Conservation (phyloP, 441 rosid genomes). For the Euphorbia schlechtendalii region DNA sequence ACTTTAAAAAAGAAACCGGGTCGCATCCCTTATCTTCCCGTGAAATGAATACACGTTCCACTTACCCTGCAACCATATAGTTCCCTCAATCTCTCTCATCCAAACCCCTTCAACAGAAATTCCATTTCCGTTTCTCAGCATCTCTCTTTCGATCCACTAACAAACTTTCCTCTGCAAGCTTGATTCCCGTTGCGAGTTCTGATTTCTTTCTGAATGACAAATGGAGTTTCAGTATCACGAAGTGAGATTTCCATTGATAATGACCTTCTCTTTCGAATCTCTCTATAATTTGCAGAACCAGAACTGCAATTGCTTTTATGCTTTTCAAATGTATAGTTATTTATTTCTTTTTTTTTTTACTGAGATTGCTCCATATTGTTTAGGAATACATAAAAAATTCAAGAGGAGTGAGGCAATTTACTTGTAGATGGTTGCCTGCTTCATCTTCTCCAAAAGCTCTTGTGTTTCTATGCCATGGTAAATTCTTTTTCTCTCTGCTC, state of each 20-base stretch:
- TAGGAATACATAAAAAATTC: slow-evolving; percentile 68
- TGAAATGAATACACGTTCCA: background rate
- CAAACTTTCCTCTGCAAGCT: no score
- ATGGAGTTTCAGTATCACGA: slow-evolving; percentile 39
- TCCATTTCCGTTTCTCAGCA: no score
- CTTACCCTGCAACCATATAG: no score
- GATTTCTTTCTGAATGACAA: background rate
- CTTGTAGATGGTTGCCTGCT: slow-evolving; percentile 80
- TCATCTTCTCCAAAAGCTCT: slow-evolving; percentile 69
- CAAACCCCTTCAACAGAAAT: background rate
- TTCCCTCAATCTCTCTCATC: background rate
- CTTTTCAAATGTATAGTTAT: no score
- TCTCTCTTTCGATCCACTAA: background rate
- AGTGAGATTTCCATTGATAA: slow-evolving; percentile 21
- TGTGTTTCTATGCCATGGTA: slow-evolving; percentile 93
- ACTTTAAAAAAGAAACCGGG: background rate
- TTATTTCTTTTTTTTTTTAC: background rate
- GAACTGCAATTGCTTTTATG: no score
- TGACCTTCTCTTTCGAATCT: background rate
- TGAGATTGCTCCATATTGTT: background rate
- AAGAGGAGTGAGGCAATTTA: slow-evolving; percentile 65
- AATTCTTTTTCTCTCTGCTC: background rate
- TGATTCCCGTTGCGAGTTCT: background rate
- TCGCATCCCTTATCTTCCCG: background rate
- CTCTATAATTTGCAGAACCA: no score